Conservation (phyloP, 768 basidiomycete species). For the Mycena sanguinolenta region DNA sequence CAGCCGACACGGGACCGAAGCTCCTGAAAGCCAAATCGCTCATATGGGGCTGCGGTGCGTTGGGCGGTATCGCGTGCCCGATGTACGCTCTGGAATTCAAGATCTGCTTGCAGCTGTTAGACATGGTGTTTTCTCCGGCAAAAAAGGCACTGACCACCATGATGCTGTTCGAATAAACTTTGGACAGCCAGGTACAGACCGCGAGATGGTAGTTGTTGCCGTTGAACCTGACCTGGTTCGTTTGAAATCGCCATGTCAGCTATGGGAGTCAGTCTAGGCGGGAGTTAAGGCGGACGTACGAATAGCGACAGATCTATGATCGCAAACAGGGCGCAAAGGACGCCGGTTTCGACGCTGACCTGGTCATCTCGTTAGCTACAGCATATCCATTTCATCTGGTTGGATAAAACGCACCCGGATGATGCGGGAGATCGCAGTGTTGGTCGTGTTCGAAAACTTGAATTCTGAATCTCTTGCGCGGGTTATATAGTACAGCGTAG, state of each 20-base stretch:
- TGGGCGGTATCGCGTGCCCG: slow-evolving; percentile 12
- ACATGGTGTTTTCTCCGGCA: too few species aligned
- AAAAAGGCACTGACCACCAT: slow-evolving; percentile 10
- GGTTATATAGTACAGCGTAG: slow-evolving; percentile 37
- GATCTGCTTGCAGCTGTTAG: slow-evolving; percentile 19
- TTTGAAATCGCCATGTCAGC: neutral
- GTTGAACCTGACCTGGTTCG: slow-evolving; percentile 30
- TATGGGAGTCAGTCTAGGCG: neutral
- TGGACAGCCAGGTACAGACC: slow-evolving; percentile 38
- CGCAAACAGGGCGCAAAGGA: slow-evolving; percentile 38
- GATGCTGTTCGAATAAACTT: slow-evolving; percentile 41
- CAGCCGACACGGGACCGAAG: neutral
- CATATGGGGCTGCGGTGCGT: neutral
- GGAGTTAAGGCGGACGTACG: neutral
- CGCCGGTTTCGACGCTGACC: slow-evolving; percentile 40
- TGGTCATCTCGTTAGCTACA: slow-evolving; percentile 4
- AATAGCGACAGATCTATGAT: slow-evolving; percentile 28
- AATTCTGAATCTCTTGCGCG: slow-evolving; percentile 19
- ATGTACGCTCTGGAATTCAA: slow-evolving; percentile 33
- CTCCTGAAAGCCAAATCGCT: neutral
- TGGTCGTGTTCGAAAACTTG: neutral
- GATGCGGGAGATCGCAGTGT: slow-evolving; percentile 5
- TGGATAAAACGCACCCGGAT: slow-evolving; percentile 11
- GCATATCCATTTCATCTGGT: too few species aligned
- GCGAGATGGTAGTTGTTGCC: slow-evolving; percentile 38